phyloP scores from a whole-genome alignment of 2,329 filamentous ascomycete species.

The Neofusicoccum sp. region DNA sequence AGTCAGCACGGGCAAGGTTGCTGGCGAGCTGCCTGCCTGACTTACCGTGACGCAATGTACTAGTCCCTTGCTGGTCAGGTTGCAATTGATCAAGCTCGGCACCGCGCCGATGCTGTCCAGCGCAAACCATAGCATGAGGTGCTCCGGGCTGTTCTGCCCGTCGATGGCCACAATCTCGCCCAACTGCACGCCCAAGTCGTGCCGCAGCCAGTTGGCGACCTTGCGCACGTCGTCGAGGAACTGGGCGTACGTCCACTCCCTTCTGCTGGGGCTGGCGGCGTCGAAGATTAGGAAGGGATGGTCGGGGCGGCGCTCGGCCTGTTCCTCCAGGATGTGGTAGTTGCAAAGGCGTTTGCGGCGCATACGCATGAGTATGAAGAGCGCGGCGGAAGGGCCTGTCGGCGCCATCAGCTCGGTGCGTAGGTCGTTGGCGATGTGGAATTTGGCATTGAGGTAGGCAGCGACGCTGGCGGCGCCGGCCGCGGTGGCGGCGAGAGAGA shows the following conservation, averaged over 20 bases:
- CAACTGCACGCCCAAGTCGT: conserved; percentile 55
- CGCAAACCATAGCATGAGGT: conserved; percentile 64
- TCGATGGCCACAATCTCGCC: conserved; percentile 65
- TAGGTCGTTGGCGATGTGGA: conserved; percentile 64
- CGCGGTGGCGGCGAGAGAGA: conserved; percentile 31
- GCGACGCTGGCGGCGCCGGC: conserved; percentile 30
- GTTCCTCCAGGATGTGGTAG: conserved; percentile 28
- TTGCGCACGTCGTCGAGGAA: conserved; percentile 26
- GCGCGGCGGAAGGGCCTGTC: not conserved
- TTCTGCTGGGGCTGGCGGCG: conserved; percentile 38
- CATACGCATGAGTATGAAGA: not conserved
- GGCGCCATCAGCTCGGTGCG: not conserved
- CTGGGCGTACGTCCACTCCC: conserved; percentile 38
- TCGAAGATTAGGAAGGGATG: conserved; percentile 35
- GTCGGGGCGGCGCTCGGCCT: not conserved
- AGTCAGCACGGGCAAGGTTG: not conserved
- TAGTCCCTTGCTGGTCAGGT: conserved; percentile 62
- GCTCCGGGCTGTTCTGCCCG: conserved; percentile 68
- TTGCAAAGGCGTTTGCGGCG: conserved; percentile 1
- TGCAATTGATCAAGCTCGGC: conserved; percentile 70
- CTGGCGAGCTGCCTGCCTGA: conserved; percentile 36
- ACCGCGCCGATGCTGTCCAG: conserved; percentile 65
- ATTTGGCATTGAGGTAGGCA: conserved; percentile 68
- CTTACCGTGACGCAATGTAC: conserved; percentile 53
- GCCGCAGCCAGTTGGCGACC: conserved; percentile 20